Evolutionary conservation across 306 rosid genomes (phyloP).

Genomic region (Quercus gilva): DNA sequence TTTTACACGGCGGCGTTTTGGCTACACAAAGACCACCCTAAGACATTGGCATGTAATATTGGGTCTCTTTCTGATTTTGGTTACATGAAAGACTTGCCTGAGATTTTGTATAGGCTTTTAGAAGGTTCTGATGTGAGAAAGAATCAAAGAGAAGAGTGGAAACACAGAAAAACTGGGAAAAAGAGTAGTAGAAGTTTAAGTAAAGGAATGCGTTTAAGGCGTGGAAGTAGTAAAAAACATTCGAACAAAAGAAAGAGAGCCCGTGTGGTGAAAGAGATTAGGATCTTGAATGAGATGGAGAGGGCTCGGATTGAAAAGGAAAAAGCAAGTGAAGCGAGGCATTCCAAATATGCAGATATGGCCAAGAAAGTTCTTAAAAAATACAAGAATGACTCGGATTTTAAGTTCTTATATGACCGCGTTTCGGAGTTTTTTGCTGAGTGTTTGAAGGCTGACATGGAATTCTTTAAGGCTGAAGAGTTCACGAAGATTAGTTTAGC

Average conservation of each 20-base stretch:
- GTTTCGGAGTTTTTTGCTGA: conserved; percentile 55
- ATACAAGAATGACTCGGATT: conserved; percentile 37
- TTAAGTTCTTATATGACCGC: conserved; percentile 38
- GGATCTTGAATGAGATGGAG: too few species aligned
- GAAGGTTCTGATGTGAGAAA: conserved; percentile 42
- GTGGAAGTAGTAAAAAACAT: not conserved
- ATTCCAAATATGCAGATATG: conserved; percentile 33
- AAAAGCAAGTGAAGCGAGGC: too few species aligned
- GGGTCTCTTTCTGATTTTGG: conserved; percentile 60
- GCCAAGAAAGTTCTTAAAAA: conserved; percentile 54
- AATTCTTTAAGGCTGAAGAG: conserved; percentile 30
- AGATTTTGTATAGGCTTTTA: conserved; percentile 56
- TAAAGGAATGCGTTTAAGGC: not conserved
- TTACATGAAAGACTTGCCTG: conserved; percentile 70
- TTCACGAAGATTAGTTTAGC: conserved; percentile 49
- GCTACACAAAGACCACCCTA: conserved; percentile 57
- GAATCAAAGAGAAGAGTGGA: conserved; percentile 36
- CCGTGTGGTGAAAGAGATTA: too few species aligned
- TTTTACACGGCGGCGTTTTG: too few species aligned
- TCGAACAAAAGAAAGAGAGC: too few species aligned
- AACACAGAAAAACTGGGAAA: not conserved
- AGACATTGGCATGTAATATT: conserved; percentile 53
- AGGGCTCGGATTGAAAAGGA: too few species aligned
- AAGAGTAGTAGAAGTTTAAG: not conserved
- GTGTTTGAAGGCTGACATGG: conserved; percentile 48